These are phyloP conservation scores for Sphaerosporella brunnea DNA, from an alignment of 495 filamentous ascomycete species.

Conservation along the genomic window DNA sequence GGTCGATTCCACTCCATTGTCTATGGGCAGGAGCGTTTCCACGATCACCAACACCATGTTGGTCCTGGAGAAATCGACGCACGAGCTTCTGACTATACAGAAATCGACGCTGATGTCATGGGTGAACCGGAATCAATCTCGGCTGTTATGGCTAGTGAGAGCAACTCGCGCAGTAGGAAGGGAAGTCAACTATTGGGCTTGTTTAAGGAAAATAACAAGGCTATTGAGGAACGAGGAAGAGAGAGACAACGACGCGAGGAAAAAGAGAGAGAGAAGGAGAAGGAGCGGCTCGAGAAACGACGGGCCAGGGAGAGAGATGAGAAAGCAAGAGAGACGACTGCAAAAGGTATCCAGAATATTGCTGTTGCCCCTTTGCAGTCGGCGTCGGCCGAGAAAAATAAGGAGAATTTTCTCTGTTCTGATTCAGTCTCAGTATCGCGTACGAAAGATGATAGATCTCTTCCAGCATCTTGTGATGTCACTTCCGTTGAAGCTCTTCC, in stretches of 20 bases:
- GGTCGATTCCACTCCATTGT: neutral
- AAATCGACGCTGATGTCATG: neutral
- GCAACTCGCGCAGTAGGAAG: slow-evolving; percentile 73
- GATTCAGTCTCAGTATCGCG: slow-evolving; percentile 23
- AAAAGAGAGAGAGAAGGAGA: slow-evolving; percentile 27
- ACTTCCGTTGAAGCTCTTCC: slow-evolving; percentile 19
- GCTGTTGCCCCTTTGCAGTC: slow-evolving; percentile 13
- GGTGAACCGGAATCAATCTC: slow-evolving; percentile 19
- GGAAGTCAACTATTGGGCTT: slow-evolving; percentile 80
- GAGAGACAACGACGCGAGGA: slow-evolving; percentile 29
- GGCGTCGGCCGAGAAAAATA: neutral
- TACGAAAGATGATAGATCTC: slow-evolving; percentile 25
- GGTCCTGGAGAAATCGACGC: neutral
- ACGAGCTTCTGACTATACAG: neutral
- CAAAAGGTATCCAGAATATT: slow-evolving; percentile 14
- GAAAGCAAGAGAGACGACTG: slow-evolving; percentile 14
- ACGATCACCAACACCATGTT: slow-evolving; percentile 1
- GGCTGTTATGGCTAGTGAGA: slow-evolving; percentile 35
- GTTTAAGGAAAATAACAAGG: slow-evolving; percentile 74
- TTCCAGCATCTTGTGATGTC: slow-evolving; percentile 25
- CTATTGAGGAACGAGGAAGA: slow-evolving; percentile 29
- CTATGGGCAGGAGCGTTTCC: neutral
- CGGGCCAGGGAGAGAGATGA: slow-evolving; percentile 26
- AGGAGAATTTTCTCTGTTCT: slow-evolving; percentile 15
- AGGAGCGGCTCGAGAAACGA: slow-evolving; percentile 23